A percentile compares a stretch with the other conserved stretches of the same genome.
Conservation (phyloP, 2,329 filamentous ascomycete species). For the Davidsoniella neocaledoniae region DNA sequence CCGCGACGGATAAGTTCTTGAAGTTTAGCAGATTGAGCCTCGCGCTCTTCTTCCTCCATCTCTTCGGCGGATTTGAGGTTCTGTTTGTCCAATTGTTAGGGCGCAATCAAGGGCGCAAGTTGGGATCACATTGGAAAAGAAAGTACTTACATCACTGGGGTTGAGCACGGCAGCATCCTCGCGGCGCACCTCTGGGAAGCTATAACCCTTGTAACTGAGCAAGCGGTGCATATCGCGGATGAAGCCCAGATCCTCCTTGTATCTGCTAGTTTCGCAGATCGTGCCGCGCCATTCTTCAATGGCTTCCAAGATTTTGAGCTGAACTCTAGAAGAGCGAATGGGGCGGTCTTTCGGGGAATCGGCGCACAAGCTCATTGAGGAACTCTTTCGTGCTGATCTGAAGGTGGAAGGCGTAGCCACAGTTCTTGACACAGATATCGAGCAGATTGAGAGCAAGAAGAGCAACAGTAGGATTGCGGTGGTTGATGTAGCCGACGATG, state of each 20-base stretch:
- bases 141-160: slow-evolving; percentile 68
- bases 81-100: slow-evolving; percentile 25
- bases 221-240: slow-evolving; percentile 95
- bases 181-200: slow-evolving; percentile 77
- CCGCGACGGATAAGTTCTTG: slow-evolving; percentile 91
- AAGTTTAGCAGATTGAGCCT: slow-evolving; percentile 92
- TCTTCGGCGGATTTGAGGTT: slow-evolving; percentile 93
- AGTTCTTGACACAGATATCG: slow-evolving; percentile 99
- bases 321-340: slow-evolving; percentile 68
- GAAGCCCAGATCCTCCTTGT: slow-evolving; percentile 92
- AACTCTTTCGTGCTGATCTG: slow-evolving; percentile 99
- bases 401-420: slow-evolving; percentile 95
- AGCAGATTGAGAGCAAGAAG: slow-evolving; percentile 80
- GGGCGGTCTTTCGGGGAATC: slow-evolving; percentile 87
- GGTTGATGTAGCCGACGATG: slow-evolving; percentile 89
- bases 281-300: slow-evolving; percentile 98
- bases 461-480: slow-evolving; percentile 89
- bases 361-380: slow-evolving; percentile 88
- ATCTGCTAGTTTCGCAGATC: slow-evolving; percentile 93
- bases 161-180: slow-evolving; percentile 96
- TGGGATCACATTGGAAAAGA: not conserved
- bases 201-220: slow-evolving; percentile 90
- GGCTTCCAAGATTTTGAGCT: slow-evolving; percentile 81
- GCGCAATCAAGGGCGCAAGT: not conserved
- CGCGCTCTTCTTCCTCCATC: slow-evolving; percentile 93